These are phyloP conservation scores for Aspergillus pseudoviridinutans DNA, from an alignment of 2,329 filamentous ascomycete species.

Conservation along the genomic window DNA sequence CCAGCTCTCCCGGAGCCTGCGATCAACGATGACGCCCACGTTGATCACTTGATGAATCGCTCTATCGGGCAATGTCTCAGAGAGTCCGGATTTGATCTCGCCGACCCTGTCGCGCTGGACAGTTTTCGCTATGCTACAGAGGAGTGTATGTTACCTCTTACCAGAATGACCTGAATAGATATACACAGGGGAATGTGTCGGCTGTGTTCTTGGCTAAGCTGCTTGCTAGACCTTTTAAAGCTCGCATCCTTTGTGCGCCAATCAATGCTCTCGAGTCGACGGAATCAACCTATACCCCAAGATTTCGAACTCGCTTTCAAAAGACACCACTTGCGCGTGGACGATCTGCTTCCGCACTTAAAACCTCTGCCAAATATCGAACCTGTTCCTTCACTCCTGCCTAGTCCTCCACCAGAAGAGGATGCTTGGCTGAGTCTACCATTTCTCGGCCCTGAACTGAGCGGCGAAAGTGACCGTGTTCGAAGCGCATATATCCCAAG, in stretches of 20 bases:
- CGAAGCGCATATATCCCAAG: constrained; percentile 53
- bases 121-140: constrained; percentile 53
- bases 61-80: constrained; percentile 52
- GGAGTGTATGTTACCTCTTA: constrained; percentile 49
- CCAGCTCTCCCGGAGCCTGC: constrained; percentile 34
- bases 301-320: constrained; percentile 53
- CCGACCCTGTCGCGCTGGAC: constrained; percentile 54
- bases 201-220: constrained; percentile 12
- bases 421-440: constrained; percentile 31
- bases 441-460: constrained; percentile 51
- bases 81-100: constrained; percentile 53
- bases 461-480: constrained; percentile 44
- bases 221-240: constrained; percentile 49
- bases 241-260: constrained; percentile 52
- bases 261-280: constrained; percentile 56
- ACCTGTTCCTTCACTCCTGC: constrained; percentile 28
- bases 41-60: constrained; percentile 53
- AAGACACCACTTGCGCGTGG: constrained; percentile 24
- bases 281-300: constrained; percentile 53
- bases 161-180: neutral
- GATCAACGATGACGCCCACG: constrained; percentile 49
- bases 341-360: constrained; percentile 33
- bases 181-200: neutral
- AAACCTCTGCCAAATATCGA: constrained; percentile 22
- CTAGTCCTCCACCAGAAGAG: constrained; percentile 40